Percentiles rank a stretch among this genome's conserved stretches.
Conservation (phyloP, 2,329 filamentous ascomycete species). For the Diplocarpon rosae region DNA sequence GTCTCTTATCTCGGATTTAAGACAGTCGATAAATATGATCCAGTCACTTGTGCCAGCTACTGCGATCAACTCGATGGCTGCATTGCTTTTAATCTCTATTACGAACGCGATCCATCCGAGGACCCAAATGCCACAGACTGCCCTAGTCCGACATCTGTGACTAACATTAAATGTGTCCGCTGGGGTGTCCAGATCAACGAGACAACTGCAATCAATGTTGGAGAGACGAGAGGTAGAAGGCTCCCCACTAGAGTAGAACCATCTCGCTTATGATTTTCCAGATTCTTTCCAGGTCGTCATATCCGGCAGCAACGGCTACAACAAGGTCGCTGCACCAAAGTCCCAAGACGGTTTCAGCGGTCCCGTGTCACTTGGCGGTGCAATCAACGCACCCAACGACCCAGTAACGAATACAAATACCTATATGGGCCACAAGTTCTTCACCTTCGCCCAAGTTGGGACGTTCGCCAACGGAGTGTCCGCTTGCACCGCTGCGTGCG, state of each 20-base stretch:
- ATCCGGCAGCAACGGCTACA: constrained; percentile 34
- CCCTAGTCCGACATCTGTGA: constrained; percentile 26
- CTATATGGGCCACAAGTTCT: constrained; percentile 25
- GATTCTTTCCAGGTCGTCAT: constrained; percentile 31
- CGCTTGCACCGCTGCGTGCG: constrained; percentile 28
- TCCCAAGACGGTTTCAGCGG: constrained; percentile 19
- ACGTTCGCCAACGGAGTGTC: constrained; percentile 12
- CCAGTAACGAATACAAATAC: constrained; percentile 18
- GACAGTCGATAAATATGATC: constrained; percentile 25
- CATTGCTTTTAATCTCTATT: constrained; percentile 28
- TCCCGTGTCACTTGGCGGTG: constrained; percentile 24
- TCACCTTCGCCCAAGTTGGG: constrained; percentile 14
- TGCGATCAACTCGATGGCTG: constrained; percentile 26
- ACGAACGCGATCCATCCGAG: constrained; percentile 28
- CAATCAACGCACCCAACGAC: constrained; percentile 27
- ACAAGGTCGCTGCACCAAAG: constrained; percentile 18
- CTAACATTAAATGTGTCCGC: constrained; percentile 29
- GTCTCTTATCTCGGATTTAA: constrained; percentile 22
- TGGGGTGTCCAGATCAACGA: constrained; percentile 26
- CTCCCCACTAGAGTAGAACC: neutral
- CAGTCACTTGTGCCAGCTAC: constrained; percentile 20
- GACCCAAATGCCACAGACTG: constrained; percentile 23
- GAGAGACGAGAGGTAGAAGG: constrained; percentile 23
- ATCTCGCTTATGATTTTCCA: neutral
- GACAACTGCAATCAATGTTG: constrained; percentile 26